Evolutionary conservation across 78 protist genomes (phyloP).

Genomic region (Dictyostelium discoideum): DNA sequence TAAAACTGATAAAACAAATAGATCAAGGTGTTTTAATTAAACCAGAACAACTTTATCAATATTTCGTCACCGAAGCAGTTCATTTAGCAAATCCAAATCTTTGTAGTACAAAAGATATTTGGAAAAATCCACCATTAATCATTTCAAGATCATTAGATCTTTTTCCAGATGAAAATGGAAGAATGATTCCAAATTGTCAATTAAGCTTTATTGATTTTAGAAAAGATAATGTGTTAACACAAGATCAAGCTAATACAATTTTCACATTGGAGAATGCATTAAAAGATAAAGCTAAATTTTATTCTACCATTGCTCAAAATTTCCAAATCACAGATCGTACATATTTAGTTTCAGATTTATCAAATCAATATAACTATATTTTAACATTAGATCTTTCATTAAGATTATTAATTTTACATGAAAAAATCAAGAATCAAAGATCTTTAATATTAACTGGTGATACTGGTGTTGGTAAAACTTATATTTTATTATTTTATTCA

Average conservation of each 20-base stretch:
- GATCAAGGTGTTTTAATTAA: not conserved
- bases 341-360: not conserved
- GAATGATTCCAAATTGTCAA: not conserved
- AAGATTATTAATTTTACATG: constrained; percentile 30
- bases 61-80: not conserved
- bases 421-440: constrained; percentile 44
- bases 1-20: not conserved
- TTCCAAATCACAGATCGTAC: constrained; percentile 16
- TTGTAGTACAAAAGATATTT: not conserved
- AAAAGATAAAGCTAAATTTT: not conserved
- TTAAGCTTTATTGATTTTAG: not conserved
- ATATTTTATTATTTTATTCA: constrained; percentile 37
- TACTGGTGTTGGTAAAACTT: constrained; percentile 80
- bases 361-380: constrained; percentile 32
- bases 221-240: too few relatives aligned
- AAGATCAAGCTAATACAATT: not conserved
- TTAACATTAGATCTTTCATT: constrained; percentile 64
- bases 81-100: constrained; percentile 27
- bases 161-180: not conserved
- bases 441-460: constrained; percentile 66
- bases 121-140: constrained; percentile 17
- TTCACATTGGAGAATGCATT: not conserved
- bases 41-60: not conserved
- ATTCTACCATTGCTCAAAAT: not conserved
- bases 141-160: not conserved